Conservation (phyloP, 176 grass and related monocot genomes). For the Areca catechu region DNA sequence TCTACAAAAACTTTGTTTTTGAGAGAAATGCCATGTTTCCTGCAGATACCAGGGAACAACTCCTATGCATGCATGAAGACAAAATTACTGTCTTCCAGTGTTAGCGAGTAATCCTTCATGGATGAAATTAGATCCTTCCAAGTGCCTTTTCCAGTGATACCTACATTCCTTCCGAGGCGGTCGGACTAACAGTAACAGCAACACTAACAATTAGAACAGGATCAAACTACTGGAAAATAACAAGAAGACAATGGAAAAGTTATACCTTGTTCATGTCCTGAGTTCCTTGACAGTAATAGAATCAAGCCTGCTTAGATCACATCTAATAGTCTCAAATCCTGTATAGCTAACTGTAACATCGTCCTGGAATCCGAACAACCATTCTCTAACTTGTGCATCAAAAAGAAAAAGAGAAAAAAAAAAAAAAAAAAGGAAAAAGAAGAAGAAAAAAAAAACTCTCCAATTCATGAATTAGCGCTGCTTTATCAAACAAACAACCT, state of each 20-base stretch:
- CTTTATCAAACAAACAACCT: constrained; percentile 23
- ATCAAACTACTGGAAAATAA: no score
- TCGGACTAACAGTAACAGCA: neutral
- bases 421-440: no score
- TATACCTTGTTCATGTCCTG: constrained; percentile 54
- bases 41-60: no score
- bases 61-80: neutral
- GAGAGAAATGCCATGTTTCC: neutral
- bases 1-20: constrained; percentile 14
- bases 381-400: constrained; percentile 2
- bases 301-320: constrained; percentile 46
- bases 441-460: neutral
- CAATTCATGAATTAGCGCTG: neutral
- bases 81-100: constrained; percentile 37
- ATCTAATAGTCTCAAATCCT: constrained; percentile 42
- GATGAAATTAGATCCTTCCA: constrained; percentile 75
- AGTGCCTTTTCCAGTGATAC: constrained; percentile 49
- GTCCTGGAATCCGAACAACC: constrained; percentile 25
- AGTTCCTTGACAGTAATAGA: constrained; percentile 77
- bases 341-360: constrained; percentile 32
- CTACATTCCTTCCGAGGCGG: constrained; percentile 63
- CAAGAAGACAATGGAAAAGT: neutral
- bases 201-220: no score
- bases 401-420: constrained; percentile 1
- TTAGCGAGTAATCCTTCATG: constrained; percentile 33